These are phyloP conservation scores for Dendrocalamus sinicus DNA, from an alignment of 176 grass and related monocot species.

Conservation along the genomic window DNA sequence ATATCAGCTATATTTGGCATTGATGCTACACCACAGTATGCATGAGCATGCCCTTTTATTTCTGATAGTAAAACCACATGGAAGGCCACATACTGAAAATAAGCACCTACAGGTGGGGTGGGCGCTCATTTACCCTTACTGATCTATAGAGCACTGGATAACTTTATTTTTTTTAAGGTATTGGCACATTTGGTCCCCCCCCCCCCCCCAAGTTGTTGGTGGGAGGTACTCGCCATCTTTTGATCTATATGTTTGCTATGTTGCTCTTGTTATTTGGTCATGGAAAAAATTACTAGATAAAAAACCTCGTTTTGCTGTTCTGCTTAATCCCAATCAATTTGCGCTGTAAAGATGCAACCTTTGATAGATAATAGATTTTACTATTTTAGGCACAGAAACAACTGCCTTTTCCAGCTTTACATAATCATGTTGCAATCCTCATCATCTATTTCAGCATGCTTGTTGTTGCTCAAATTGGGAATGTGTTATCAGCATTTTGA, in stretches of 20 bases:
- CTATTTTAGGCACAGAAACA: constrained; percentile 4
- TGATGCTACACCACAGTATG: neutral
- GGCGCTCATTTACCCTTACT: neutral
- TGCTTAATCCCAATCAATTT: neutral
- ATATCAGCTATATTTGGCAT: neutral
- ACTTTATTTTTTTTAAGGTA: neutral
- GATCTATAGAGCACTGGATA: neutral
- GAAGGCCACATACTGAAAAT: neutral
- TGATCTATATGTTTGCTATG: neutral
- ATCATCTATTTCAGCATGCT: constrained; percentile 10
- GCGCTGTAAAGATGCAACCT: neutral
- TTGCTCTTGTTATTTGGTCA: neutral
- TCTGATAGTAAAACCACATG: neutral
- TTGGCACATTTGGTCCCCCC: neutral
- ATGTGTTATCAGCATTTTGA: constrained; percentile 9
- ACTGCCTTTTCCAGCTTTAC: constrained; percentile 8
- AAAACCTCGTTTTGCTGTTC: neutral
- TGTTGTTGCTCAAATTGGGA: constrained; percentile 29
- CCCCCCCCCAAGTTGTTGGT: neutral
- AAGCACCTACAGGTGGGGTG: neutral
- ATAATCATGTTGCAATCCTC: neutral
- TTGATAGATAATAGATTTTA: neutral
- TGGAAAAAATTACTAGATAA: neutral
- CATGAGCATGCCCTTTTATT: constrained; percentile 1
- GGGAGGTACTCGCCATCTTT: constrained; percentile 1